These are phyloP conservation scores for Phytophthora lateralis DNA, from an alignment of 352 stramenopile species.

Conservation along the genomic window DNA sequence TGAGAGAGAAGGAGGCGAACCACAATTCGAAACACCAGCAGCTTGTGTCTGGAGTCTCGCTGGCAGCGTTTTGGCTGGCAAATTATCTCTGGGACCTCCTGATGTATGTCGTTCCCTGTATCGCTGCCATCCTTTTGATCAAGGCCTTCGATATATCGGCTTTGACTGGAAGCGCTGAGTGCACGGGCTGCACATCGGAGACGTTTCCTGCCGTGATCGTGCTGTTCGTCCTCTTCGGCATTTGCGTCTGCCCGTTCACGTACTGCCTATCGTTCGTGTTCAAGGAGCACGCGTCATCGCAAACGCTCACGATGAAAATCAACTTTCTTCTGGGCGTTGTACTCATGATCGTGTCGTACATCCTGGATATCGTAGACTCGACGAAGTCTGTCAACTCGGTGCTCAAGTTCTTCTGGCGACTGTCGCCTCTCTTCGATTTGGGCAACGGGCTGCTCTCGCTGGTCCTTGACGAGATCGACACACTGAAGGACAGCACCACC, in stretches of 20 bases:
- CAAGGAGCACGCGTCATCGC: slow-evolving; percentile 52
- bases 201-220: slow-evolving; percentile 54
- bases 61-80: slow-evolving; percentile 95
- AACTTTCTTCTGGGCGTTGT: slow-evolving; percentile 66
- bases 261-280: slow-evolving; percentile 70
- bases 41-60: slow-evolving; percentile 91
- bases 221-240: slow-evolving; percentile 58
- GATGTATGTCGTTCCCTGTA: slow-evolving; percentile 83
- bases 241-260: slow-evolving; percentile 56
- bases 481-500: slow-evolving; percentile 19
- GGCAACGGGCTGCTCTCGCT: slow-evolving; percentile 39
- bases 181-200: slow-evolving; percentile 38
- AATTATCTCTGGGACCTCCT: slow-evolving; percentile 94
- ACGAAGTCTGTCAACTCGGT: slow-evolving; percentile 50
- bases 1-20: slow-evolving; percentile 89
- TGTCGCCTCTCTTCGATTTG: slow-evolving; percentile 63
- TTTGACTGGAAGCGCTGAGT: slow-evolving; percentile 49
- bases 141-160: slow-evolving; percentile 42
- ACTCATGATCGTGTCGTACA: slow-evolving; percentile 61
- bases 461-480: slow-evolving; percentile 38
- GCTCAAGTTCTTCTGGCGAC: slow-evolving; percentile 67
- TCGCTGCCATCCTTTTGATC: slow-evolving; percentile 44
- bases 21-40: slow-evolving; percentile 96
- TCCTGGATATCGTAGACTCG: slow-evolving; percentile 44
- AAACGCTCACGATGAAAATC: slow-evolving; percentile 64